Conservation (phyloP, 441 rosid species). For the Syzygium syzygioides region DNA sequence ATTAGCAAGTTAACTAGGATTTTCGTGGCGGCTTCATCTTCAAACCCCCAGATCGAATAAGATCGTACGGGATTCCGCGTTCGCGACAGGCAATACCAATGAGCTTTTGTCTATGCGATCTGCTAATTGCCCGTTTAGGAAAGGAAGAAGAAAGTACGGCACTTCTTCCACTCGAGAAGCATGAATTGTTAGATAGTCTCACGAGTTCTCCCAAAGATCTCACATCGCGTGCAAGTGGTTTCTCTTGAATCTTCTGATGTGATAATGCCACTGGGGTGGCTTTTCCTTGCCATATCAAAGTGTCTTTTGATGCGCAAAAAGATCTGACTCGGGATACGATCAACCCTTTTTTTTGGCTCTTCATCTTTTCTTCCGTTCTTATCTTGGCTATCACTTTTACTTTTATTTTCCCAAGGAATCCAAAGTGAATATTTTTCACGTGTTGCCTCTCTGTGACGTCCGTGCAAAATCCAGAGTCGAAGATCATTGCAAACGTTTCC, state of each 20-base stretch:
- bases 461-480: not conserved
- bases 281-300: not conserved
- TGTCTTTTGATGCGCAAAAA: not conserved
- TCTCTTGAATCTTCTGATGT: not conserved
- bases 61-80: not conserved
- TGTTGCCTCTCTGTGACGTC: not conserved
- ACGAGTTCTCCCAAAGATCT: not conserved
- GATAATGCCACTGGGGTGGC: not conserved
- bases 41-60: not conserved
- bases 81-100: not conserved
- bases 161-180: not conserved
- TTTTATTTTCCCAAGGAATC: not conserved
- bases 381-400: not conserved
- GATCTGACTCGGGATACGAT: not conserved
- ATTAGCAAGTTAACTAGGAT: not conserved
- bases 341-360: not conserved
- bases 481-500: not conserved
- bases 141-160: not conserved
- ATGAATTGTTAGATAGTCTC: not conserved
- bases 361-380: not conserved
- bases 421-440: not conserved
- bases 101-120: not conserved
- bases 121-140: not conserved
- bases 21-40: not conserved
- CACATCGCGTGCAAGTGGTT: not conserved